Evolutionary conservation across 106 monocot genomes (phyloP).

Genomic region (Dendrobium nobile): DNA sequence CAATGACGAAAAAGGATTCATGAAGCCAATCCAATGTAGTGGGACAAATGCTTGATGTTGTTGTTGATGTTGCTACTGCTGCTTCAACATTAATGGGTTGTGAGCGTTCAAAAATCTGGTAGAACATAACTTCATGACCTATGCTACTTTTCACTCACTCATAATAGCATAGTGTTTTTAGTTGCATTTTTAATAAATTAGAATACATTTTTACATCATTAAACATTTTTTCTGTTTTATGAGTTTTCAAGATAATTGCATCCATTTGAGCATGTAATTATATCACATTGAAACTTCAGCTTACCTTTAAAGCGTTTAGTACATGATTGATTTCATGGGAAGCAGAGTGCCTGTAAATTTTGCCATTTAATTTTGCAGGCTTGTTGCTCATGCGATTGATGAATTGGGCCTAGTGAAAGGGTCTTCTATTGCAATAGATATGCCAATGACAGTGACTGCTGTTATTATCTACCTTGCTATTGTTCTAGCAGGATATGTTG

Average conservation of each 20-base stretch:
- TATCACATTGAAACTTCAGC: not conserved
- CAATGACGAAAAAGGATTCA: no score
- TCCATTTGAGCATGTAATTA: not conserved
- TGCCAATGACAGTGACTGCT: constrained; percentile 87
- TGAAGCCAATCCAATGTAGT: no score
- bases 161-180: not conserved
- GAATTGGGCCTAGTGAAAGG: constrained; percentile 59
- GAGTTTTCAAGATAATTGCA: not conserved
- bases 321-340: not conserved
- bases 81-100: not conserved
- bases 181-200: not conserved
- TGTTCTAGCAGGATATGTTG: constrained; percentile 81
- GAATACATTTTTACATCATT: not conserved
- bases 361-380: constrained; percentile 46
- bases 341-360: not conserved
- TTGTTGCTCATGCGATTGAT: constrained; percentile 81
- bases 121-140: not conserved
- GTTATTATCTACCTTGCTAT: constrained; percentile 86
- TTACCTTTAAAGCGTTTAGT: not conserved
- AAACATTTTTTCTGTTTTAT: not conserved
- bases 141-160: not conserved
- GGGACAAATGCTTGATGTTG: no score
- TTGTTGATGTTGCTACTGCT: no score
- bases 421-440: constrained; percentile 92
- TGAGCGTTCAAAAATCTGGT: not conserved